Conservation (phyloP, 2,329 filamentous ascomycete genomes). For the Diaporthe destruens region DNA sequence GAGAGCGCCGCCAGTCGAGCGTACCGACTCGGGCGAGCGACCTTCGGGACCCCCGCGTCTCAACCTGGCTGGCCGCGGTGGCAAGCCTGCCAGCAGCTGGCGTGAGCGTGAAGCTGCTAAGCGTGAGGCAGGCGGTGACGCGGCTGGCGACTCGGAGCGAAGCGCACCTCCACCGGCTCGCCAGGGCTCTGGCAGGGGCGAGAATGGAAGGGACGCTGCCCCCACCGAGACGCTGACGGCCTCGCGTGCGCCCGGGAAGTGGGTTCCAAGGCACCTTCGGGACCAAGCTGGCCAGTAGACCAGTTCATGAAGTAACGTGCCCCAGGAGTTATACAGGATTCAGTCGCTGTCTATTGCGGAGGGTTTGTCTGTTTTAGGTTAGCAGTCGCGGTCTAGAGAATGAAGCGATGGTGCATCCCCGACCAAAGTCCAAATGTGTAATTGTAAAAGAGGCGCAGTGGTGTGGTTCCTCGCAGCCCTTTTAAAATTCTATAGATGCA, state of each 20-base stretch:
- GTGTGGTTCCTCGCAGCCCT: background rate
- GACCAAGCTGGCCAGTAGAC: constrained; percentile 39
- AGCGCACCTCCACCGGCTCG: constrained; percentile 52
- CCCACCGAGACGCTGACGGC: constrained; percentile 63
- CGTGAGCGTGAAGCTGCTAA: constrained; percentile 70
- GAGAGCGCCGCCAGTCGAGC: constrained; percentile 46
- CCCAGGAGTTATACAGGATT: constrained; percentile 32
- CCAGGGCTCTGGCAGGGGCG: constrained; percentile 57
- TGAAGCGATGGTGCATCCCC: constrained; percentile 33
- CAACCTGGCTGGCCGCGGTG: constrained; percentile 58
- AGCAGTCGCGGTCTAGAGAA: constrained; percentile 37
- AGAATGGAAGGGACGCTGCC: constrained; percentile 56
- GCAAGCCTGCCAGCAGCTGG: constrained; percentile 63
- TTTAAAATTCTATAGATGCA: background rate
- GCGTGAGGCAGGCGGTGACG: constrained; percentile 46
- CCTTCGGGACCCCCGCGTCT: constrained; percentile 67
- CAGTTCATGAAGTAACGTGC: constrained; percentile 31
- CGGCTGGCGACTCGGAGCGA: constrained; percentile 41
- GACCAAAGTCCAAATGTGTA: constrained; percentile 31
- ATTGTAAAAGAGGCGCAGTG: constrained; percentile 36
- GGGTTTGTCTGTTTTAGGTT: constrained; percentile 36
- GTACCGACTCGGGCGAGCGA: constrained; percentile 59
- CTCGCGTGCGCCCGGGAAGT: constrained; percentile 69
- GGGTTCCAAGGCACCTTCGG: constrained; percentile 63
- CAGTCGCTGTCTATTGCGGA: constrained; percentile 36